Percentiles rank a stretch among this genome's conserved stretches.
Conservation (phyloP, 441 rosid species). For the Bruguiera hainesii region DNA sequence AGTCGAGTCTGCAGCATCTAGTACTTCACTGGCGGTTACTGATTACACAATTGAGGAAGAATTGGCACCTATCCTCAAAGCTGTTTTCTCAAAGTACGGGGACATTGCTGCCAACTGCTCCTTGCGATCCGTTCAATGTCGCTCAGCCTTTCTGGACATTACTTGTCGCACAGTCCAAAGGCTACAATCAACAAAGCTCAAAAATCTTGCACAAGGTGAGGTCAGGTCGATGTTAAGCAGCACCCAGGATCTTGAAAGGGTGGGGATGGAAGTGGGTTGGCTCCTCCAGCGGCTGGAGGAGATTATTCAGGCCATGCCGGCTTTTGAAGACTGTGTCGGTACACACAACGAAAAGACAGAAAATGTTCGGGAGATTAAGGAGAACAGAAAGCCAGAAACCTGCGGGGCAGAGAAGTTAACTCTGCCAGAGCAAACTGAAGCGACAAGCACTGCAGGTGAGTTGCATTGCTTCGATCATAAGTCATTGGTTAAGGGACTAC, state of each 20-base stretch:
- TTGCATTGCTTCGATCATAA: neutral
- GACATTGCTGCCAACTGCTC: constrained; percentile 28
- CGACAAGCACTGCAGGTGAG: constrained; percentile 7
- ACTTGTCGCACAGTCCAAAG: constrained; percentile 23
- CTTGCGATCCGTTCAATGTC: constrained; percentile 24
- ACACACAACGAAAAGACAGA: neutral
- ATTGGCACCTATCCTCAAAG: constrained; percentile 15
- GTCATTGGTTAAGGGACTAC: constrained; percentile 23
- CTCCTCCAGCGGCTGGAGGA: constrained; percentile 24
- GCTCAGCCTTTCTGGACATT: constrained; percentile 29
- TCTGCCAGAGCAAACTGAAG: constrained; percentile 4
- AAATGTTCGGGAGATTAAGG: neutral
- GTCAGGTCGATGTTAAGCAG: constrained; percentile 20
- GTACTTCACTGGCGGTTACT: neutral
- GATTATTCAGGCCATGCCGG: constrained; percentile 19
- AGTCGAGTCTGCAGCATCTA: neutral
- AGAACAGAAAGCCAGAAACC: neutral
- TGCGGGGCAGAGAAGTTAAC: neutral
- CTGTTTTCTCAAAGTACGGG: constrained; percentile 27
- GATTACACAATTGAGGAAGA: constrained; percentile 24
- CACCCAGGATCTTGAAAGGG: constrained; percentile 27
- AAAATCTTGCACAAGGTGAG: constrained; percentile 16
- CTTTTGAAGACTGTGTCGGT: constrained; percentile 4
- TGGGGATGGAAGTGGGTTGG: constrained; percentile 27
- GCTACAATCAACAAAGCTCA: constrained; percentile 15